phyloP scores from a whole-genome alignment of 2,329 filamentous ascomycete species.

The Botryosphaeria dothidea region DNA sequence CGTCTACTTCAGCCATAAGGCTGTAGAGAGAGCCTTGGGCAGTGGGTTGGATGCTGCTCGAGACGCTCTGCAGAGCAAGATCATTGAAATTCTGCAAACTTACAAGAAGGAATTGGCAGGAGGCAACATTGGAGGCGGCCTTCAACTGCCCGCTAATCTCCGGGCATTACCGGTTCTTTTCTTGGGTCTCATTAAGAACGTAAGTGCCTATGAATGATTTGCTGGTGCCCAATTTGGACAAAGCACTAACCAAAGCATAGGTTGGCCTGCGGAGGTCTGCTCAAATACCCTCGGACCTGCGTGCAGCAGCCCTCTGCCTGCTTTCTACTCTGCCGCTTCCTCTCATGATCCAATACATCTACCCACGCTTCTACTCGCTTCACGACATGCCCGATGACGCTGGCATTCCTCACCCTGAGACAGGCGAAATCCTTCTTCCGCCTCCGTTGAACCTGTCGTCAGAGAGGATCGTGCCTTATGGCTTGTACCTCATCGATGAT shows the following conservation, averaged over 20 bases:
- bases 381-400: conserved; percentile 97
- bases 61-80: conserved; percentile 86
- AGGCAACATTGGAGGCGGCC: conserved; percentile 81
- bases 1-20: conserved; percentile 95
- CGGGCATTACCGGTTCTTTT: conserved; percentile 87
- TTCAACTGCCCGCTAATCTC: conserved; percentile 93
- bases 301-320: conserved; percentile 87
- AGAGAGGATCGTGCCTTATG: conserved; percentile 82
- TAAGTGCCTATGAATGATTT: conserved; percentile 51
- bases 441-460: conserved; percentile 84
- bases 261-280: conserved; percentile 84
- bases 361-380: conserved; percentile 66
- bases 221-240: not conserved
- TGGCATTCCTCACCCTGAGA: conserved; percentile 80
- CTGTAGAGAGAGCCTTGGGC: conserved; percentile 84
- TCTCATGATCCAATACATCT: conserved; percentile 88
- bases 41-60: conserved; percentile 87
- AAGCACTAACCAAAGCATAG: conserved; percentile 35
- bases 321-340: conserved; percentile 92
- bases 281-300: conserved; percentile 90
- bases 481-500: conserved; percentile 94
- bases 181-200: conserved; percentile 92
- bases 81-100: conserved; percentile 88
- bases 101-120: conserved; percentile 97
- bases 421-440: conserved; percentile 85